These are phyloP conservation scores for Catharanthus roseus DNA, from an alignment of 257 asterid genomes.

Conservation along the genomic window DNA sequence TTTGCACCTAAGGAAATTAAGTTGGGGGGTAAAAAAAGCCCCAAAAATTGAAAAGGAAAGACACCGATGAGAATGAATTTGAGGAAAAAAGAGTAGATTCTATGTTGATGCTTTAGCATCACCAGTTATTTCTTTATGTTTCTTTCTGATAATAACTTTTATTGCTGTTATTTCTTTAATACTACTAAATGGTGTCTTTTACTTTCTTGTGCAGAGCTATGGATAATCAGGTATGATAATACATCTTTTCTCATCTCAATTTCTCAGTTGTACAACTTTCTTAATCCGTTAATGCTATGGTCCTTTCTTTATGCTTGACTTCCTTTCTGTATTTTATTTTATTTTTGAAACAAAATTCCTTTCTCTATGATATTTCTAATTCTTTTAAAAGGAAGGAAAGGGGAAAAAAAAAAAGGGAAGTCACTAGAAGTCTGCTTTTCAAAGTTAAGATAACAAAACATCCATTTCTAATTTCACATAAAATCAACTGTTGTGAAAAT, in stretches of 20 bases:
- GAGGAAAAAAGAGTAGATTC: background rate
- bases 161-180: background rate
- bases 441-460: background rate
- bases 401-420: too few species aligned
- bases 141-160: background rate
- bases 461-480: background rate
- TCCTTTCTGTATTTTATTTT: too few species aligned
- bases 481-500: background rate
- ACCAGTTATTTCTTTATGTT: background rate
- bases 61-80: too few species aligned
- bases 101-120: background rate
- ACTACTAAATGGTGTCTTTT: conserved; percentile 22
- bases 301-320: background rate
- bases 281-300: background rate
- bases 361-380: background rate
- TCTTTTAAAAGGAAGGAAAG: too few species aligned
- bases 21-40: too few species aligned
- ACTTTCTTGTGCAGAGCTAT: conserved; percentile 76
- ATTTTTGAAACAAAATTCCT: too few species aligned
- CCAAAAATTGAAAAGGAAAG: too few species aligned
- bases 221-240: conserved; percentile 73
- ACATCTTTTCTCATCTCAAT: background rate
- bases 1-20: too few species aligned
- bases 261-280: background rate
- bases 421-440: background rate